A percentile compares a stretch with the other conserved stretches of the same genome.
Conservation (phyloP, 208 protist genomes). For the Leishmania tropica region DNA sequence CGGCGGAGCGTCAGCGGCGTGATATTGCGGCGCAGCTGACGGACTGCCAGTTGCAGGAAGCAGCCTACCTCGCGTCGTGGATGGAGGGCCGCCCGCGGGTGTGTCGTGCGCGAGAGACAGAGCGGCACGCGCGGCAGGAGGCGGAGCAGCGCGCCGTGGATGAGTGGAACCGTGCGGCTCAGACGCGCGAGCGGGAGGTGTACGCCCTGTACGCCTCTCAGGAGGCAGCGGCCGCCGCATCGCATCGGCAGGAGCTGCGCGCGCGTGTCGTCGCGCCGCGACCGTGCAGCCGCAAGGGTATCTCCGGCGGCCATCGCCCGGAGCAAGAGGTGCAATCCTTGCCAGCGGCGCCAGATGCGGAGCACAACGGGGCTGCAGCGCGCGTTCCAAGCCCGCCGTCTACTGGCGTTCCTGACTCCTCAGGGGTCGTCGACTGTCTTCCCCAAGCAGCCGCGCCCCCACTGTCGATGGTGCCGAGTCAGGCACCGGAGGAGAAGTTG, state of each 20-base stretch:
- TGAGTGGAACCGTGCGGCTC: constrained; percentile 4
- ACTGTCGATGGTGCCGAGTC: neutral
- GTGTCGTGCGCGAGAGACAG: constrained; percentile 21
- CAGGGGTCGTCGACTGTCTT: neutral
- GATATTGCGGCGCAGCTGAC: constrained; percentile 14
- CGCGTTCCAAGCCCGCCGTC: neutral
- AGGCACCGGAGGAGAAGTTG: neutral
- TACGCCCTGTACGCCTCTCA: constrained; percentile 23
- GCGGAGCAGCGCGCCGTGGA: constrained; percentile 1
- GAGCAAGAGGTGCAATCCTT: neutral
- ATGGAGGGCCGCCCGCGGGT: constrained; percentile 29
- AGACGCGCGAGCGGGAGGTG: constrained; percentile 15
- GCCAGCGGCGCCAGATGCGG: neutral
- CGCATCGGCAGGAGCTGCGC: constrained; percentile 30
- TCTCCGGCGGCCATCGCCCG: neutral
- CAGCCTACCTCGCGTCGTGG: constrained; percentile 18
- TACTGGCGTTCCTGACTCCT: neutral
- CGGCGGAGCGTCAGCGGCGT: constrained; percentile 25
- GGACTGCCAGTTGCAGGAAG: constrained; percentile 9
- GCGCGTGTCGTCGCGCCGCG: constrained; percentile 19
- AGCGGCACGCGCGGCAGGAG: constrained; percentile 15
- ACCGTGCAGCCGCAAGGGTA: neutral
- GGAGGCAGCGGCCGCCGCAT: constrained; percentile 10
- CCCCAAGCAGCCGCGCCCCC: neutral
- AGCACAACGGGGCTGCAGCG: neutral